Evolutionary conservation across 2,329 filamentous ascomycete species (phyloP), one percentile per base, ranked within the genome.

Genomic region (Zymoseptoria brevis): DNA sequence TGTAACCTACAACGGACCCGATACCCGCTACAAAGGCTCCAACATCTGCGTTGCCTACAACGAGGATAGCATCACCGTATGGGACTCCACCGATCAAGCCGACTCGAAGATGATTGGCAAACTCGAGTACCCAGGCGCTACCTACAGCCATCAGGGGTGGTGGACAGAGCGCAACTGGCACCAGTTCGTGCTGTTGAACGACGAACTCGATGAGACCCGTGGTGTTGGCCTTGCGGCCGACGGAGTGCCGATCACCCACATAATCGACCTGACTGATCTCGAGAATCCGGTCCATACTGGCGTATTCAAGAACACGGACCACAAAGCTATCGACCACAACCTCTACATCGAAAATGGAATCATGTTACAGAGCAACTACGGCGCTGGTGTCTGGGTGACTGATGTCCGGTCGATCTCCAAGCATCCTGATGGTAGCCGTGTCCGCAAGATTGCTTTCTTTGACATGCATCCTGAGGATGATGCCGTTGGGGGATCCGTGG

Each of bases 131-230:
- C 75, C 79, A n/a, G 81, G 82, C 49, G 79, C 79, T n/a, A 69
- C 76, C 16, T 85, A 84, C 72, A 83, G 81, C 1, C 83, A 85
- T 67, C 82, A 84, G 66, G 83, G 83, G 6, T 80, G 78, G 73
- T 64, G 58, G 58, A 63, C 59, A 6, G 78, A 81, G 66, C 67
- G 70, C 9, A 67, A 75, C 52, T 76, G 70, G 66, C 73, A 74
- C 64, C 66, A 75, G 57, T 80, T 74, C 65, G 74, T 82, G 5
- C 72, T 81, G 16, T 67, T 81, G 3, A 80, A 82, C 61, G 80
- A 83, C 62, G 80, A 83, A 67, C 74, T 78, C 9, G 80, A 83
- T 58, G 81, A 83, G 72, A 58, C 64, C 3, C 64, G 76, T 5
- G 78, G 76, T 8, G 73, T 73, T 0, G 78, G 76, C 8, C 73